A percentile compares a stretch with the other conserved stretches of the same genome.
Conservation (phyloP, 257 asterid species). For the Przewalskia tangutica region DNA sequence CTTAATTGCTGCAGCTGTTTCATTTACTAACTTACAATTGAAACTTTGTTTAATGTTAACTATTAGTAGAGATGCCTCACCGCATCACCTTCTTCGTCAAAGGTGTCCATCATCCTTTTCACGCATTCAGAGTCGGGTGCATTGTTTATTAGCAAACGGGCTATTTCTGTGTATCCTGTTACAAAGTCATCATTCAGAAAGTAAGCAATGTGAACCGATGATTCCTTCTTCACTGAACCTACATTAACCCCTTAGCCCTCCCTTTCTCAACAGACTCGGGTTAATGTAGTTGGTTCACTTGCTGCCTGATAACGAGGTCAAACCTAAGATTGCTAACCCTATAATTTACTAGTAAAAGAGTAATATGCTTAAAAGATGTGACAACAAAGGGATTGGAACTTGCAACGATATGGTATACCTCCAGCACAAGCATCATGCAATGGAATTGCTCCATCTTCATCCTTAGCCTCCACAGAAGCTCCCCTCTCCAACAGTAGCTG, state of each 20-base stretch:
- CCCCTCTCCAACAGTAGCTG: constrained; percentile 78
- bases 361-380: neutral
- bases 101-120: constrained; percentile 59
- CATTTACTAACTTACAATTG: neutral
- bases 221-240: neutral
- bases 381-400: neutral
- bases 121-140: constrained; percentile 37
- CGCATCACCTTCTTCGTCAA: constrained; percentile 70
- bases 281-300: neutral
- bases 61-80: constrained; percentile 29
- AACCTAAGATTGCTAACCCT: neutral
- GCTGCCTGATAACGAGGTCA: neutral
- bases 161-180: constrained; percentile 61
- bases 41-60: neutral
- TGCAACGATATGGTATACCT: constrained; percentile 25
- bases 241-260: neutral
- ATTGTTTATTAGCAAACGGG: constrained; percentile 32
- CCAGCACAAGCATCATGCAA: constrained; percentile 93
- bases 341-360: neutral
- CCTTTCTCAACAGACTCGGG: neutral
- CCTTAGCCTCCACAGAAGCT: constrained; percentile 57
- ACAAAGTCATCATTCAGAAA: neutral
- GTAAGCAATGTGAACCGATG: neutral
- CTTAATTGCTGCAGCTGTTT: neutral
- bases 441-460: constrained; percentile 75